Base-by-base conservation (phyloP, 2,329 filamentous ascomycete genomes). In the Pseudogymnoascus sp. region DNA sequence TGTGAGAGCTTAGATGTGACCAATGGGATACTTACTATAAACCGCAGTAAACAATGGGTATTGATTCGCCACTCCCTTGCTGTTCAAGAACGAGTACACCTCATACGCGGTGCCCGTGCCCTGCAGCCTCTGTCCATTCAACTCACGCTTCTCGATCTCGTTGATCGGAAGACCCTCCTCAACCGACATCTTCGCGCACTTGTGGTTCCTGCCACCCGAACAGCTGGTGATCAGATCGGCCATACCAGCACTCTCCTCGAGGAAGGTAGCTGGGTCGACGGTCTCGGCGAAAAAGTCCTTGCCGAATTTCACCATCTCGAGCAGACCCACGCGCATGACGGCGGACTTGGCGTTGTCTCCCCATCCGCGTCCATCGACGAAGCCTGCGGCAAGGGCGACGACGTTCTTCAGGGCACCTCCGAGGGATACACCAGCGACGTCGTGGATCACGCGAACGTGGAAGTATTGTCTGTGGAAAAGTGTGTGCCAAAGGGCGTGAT, bases 341-440 rank as follows among this genome's bases (percentile, higher is more conserved):
- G 94, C 94, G n/a, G 94, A 91, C 78, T 99, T 97, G 66, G 93
- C 93, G 68, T 97, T 99, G 78, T 97, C 92, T 70, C 94, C 94
- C 93, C 94, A 99, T 66, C 93, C 93, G 64, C 93, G 84, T 35
- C 94, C 94, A 66, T 96, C 91, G 47, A 97, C 91, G 74, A 96
- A 99, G 62, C 94, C 94, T 32, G 94, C 92, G 4, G 91, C 93
- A 16, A 99, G 79, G 4, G 94, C 94, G 61, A 99, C 90, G 66
- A 99, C 88, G 78, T 99, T 99, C 81, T 99, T 99, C 67, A 99
- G 79, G 0, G 94, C 94, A 63, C 94, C 94, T 43, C 92, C 89
- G 34, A 99, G 86, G 4, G 94, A 97, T 1, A 97, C 93, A 67
- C 94, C 94, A 0, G 93, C 94, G n/a, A 99, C 94, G 71, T 99